A percentile compares a stretch with the other conserved stretches of the same genome.
Evolutionary conservation across 2,329 filamentous ascomycete genomes (phyloP).

Genomic region (Fusarium fujikuroi): DNA sequence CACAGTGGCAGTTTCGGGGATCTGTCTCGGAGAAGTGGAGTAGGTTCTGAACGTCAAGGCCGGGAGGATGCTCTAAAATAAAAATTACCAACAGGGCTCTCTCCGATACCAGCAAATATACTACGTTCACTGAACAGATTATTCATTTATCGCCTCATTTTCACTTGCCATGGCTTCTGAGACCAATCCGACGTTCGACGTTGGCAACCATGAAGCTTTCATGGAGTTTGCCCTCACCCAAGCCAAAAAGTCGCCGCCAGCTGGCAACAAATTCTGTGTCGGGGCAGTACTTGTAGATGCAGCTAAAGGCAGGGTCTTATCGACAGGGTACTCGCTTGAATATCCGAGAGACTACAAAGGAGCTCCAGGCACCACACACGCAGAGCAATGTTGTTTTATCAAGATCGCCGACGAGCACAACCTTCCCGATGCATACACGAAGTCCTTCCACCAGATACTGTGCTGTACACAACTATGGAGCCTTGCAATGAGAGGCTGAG

Average conservation of each 20-base stretch:
- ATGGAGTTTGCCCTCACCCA: no score
- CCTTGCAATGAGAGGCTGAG: slow-evolving; percentile 56
- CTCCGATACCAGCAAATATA: no score
- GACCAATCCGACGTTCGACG: no score
- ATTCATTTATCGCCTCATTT: no score
- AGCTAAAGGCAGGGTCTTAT: slow-evolving; percentile 50
- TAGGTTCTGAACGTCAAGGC: neutral
- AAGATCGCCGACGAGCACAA: slow-evolving; percentile 53
- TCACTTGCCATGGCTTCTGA: no score
- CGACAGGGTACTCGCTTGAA: slow-evolving; percentile 56
- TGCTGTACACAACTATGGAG: slow-evolving; percentile 61
- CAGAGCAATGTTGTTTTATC: slow-evolving; percentile 58
- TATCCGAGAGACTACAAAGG: slow-evolving; percentile 50
- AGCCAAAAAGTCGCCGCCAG: slow-evolving; percentile 52
- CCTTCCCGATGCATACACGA: slow-evolving; percentile 46
- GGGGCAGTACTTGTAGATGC: slow-evolving; percentile 55
- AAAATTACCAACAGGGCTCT: no score
- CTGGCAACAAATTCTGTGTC: slow-evolving; percentile 54
- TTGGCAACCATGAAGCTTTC: no score
- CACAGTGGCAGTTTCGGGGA: neutral
- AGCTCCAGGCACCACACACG: slow-evolving; percentile 54
- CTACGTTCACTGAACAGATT: no score
- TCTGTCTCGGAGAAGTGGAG: slow-evolving; percentile 5
- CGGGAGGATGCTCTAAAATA: no score
- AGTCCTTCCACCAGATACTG: slow-evolving; percentile 54